A percentile compares a stretch with the other conserved stretches of the same genome.
Conservation (phyloP, 768 basidiomycete species). For the Artomyces pyxidatus region DNA sequence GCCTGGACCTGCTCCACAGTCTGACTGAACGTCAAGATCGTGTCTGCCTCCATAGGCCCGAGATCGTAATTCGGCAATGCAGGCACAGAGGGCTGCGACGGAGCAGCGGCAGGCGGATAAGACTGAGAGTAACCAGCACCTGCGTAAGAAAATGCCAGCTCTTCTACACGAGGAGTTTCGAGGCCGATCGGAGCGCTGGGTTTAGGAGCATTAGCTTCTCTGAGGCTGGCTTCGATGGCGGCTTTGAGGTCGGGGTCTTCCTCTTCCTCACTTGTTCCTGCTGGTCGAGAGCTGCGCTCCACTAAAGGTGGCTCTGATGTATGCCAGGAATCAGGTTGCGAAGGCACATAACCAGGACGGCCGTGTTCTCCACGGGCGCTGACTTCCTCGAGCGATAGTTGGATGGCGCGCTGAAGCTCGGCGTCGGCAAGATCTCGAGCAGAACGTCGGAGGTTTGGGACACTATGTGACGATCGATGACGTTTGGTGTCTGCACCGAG, state of each 20-base stretch:
- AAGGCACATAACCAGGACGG: conserved; percentile 62
- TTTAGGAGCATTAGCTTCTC: conserved; percentile 72
- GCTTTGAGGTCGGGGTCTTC: conserved; percentile 89
- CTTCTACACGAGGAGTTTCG: conserved; percentile 43
- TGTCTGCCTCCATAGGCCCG: conserved; percentile 72
- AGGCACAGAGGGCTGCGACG: conserved; percentile 35
- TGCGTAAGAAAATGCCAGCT: conserved; percentile 25
- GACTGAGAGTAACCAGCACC: conserved; percentile 36
- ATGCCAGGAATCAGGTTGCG: conserved; percentile 52
- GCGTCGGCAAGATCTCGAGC: conserved; percentile 67
- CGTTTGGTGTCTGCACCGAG: conserved; percentile 27
- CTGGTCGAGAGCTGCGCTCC: conserved; percentile 24
- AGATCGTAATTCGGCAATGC: conserved; percentile 75
- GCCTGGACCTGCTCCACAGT: conserved; percentile 79
- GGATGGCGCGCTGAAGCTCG: conserved; percentile 90
- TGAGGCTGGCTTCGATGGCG: conserved; percentile 90
- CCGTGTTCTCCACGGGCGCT: conserved; percentile 33
- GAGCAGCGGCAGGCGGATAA: conserved; percentile 33
- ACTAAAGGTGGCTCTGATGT: conserved; percentile 62
- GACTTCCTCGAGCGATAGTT: conserved; percentile 80
- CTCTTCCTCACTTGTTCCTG: conserved; percentile 48
- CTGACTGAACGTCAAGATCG: conserved; percentile 85
- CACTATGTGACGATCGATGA: conserved; percentile 48
- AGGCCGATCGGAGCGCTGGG: conserved; percentile 69
- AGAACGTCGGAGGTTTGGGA: conserved; percentile 44